phyloP scores from a whole-genome alignment of 2,329 filamentous ascomycete species.

The Alternaria brassicae region DNA sequence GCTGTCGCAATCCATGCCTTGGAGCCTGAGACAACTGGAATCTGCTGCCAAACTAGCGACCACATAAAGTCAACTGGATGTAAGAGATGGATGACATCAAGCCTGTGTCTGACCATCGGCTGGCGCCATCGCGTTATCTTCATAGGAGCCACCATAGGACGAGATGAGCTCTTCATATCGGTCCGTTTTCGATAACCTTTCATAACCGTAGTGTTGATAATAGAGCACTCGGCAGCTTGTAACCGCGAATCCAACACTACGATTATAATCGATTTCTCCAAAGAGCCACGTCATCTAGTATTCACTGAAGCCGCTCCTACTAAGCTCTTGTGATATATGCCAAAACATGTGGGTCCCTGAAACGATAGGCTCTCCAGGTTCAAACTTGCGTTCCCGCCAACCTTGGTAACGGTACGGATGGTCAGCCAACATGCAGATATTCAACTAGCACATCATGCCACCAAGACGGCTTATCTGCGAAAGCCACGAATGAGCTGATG shows the following conservation, averaged over 20 bases:
- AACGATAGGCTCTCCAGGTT: background rate
- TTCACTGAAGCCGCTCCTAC: background rate
- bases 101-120: background rate
- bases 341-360: background rate
- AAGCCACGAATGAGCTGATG: constrained; percentile 1
- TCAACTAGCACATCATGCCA: background rate
- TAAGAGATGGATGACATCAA: background rate
- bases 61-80: background rate
- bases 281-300: background rate
- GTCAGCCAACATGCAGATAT: background rate
- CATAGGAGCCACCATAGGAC: background rate
- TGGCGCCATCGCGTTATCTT: background rate
- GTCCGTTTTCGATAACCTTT: background rate
- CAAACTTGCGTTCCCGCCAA: background rate
- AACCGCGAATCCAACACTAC: background rate
- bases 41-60: background rate
- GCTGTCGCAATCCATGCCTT: background rate
- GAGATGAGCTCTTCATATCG: background rate
- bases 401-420: background rate
- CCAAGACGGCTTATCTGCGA: background rate
- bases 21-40: background rate
- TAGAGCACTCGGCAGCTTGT: too few relatives aligned
- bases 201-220: background rate
- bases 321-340: background rate
- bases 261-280: background rate